A percentile compares a stretch with the other conserved stretches of the same genome.
These are phyloP conservation scores for Mycena haematopus DNA, from an alignment of 768 basidiomycete genomes.

Conservation along the genomic window DNA sequence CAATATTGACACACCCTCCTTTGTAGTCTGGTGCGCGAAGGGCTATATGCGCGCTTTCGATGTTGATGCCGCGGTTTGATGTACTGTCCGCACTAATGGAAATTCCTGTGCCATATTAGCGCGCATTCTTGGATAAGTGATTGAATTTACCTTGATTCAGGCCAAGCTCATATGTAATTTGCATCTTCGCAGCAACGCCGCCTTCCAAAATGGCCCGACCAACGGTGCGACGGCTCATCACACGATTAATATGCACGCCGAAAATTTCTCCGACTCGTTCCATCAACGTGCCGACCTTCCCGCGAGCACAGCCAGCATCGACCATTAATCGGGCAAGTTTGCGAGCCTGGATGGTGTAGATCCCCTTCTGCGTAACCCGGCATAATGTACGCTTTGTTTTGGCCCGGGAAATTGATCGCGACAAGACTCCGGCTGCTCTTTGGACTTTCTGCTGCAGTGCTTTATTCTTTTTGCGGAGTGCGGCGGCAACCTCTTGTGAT, in stretches of 20 bases:
- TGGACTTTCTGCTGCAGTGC: not conserved
- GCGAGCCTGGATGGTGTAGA: not conserved
- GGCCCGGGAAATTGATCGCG: not conserved
- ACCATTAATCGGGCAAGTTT: slow-evolving; percentile 4
- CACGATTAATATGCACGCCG: slow-evolving; percentile 9
- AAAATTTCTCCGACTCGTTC: not conserved
- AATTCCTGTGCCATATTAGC: not conserved
- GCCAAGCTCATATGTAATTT: slow-evolving; percentile 22
- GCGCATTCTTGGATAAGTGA: not conserved
- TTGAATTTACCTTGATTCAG: slow-evolving; percentile 19
- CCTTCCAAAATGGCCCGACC: slow-evolving; percentile 26
- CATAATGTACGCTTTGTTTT: not conserved
- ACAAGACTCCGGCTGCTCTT: not conserved
- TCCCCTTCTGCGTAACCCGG: not conserved
- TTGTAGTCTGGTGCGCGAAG: slow-evolving; percentile 4
- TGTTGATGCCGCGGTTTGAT: slow-evolving; percentile 8
- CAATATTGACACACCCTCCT: not conserved
- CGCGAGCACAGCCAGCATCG: not conserved
- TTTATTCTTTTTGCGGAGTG: slow-evolving; percentile 1
- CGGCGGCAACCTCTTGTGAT: not conserved
- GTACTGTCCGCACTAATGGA: slow-evolving; percentile 16
- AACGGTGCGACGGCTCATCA: slow-evolving; percentile 29
- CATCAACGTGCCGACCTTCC: slow-evolving; percentile 3
- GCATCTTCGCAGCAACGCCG: slow-evolving; percentile 16
- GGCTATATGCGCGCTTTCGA: not conserved